A percentile compares a stretch with the other conserved stretches of the same genome.
These are phyloP conservation scores for Spergularia azorica DNA, from an alignment of 179 eudicot genomes.

Conservation along the genomic window DNA sequence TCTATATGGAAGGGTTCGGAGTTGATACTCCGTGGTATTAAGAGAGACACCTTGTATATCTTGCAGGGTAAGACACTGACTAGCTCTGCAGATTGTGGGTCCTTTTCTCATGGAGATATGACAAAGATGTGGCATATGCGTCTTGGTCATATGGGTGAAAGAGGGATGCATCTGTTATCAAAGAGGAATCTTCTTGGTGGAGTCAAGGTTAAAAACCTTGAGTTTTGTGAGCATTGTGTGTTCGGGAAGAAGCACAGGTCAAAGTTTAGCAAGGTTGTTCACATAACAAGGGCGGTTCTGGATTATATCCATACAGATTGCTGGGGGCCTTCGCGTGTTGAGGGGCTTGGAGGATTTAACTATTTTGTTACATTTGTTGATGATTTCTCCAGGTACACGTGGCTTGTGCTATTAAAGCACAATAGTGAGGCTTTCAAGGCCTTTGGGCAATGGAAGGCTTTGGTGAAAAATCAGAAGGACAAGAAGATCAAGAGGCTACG, in stretches of 20 bases:
- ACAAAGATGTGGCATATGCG: no score
- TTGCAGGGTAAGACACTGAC: no score
- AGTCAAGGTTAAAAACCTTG: not conserved
- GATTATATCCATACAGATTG: slow-evolving; percentile 25
- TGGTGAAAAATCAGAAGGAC: slow-evolving; percentile 19
- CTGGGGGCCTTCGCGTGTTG: slow-evolving; percentile 4
- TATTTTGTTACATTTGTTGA: slow-evolving; percentile 16
- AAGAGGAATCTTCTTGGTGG: not conserved
- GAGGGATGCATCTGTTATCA: not conserved
- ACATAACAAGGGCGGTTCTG: not conserved
- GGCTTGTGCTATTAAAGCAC: not conserved
- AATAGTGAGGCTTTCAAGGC: slow-evolving; percentile 15
- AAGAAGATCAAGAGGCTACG: slow-evolving; percentile 15
- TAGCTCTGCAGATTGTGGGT: no score
- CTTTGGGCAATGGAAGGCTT: slow-evolving; percentile 21
- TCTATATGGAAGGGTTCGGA: no score
- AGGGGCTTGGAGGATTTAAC: not conserved
- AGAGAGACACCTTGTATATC: no score
- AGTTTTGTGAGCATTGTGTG: slow-evolving; percentile 27
- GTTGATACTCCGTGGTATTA: no score
- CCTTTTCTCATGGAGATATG: no score
- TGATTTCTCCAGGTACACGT: slow-evolving; percentile 11
- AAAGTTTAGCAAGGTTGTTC: not conserved
- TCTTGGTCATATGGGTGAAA: no score
- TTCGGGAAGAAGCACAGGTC: slow-evolving; percentile 16